Percentiles rank a stretch among this genome's conserved stretches.
phyloP scores from a whole-genome alignment of 164 flowering plant species.

The Tetrastigma voinierianum region DNA sequence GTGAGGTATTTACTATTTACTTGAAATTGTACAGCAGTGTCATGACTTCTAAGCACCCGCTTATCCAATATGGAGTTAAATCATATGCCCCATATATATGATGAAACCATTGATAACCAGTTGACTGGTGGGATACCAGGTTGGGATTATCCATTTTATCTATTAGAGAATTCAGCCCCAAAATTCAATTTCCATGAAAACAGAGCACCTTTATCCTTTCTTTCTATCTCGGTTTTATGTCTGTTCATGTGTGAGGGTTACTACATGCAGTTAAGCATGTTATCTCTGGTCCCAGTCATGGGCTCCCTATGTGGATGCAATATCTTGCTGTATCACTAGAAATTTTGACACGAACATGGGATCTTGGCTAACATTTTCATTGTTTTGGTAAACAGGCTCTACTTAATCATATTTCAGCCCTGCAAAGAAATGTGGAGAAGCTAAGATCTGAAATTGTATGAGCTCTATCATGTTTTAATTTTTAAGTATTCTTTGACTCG shows the following conservation, averaged over 20 bases:
- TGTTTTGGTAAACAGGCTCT: slow-evolving; percentile 63
- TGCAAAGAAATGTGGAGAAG: slow-evolving; percentile 50
- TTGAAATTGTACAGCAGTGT: not conserved
- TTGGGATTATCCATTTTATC: not conserved
- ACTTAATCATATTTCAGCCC: slow-evolving; percentile 51
- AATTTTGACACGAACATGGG: not conserved
- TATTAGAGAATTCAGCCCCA: not conserved
- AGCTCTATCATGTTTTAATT: slow-evolving; percentile 10
- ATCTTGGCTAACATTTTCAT: slow-evolving; percentile 9
- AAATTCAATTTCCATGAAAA: not conserved
- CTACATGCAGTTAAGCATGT: not conserved
- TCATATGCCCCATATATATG: too few relatives aligned
- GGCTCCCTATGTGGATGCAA: too few relatives aligned
- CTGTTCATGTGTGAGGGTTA: not conserved
- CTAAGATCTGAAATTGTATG: slow-evolving; percentile 83
- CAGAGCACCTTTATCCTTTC: not conserved
- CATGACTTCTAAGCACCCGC: too few relatives aligned
- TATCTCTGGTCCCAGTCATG: too few relatives aligned
- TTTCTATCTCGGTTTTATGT: not conserved
- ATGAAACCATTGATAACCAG: too few relatives aligned
- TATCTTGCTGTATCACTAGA: too few relatives aligned
- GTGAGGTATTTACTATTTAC: slow-evolving; percentile 68
- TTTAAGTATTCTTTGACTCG: not conserved
- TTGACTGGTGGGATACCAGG: too few relatives aligned
- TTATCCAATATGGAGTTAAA: too few relatives aligned